Evolutionary conservation across 306 rosid genomes (phyloP).

Genomic region (Rosa multiflora): DNA sequence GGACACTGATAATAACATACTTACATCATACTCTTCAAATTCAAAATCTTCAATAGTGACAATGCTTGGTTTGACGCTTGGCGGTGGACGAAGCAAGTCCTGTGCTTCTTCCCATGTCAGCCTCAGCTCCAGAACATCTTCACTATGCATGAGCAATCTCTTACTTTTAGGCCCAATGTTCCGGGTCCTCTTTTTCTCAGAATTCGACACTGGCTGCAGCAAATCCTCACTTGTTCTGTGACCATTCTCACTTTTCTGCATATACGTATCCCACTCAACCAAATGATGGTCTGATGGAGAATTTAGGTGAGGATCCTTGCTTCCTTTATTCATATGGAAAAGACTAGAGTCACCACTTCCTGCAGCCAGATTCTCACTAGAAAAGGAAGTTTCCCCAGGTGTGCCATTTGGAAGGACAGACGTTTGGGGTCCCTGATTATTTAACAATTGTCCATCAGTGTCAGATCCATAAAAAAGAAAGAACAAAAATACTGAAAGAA

Average conservation of each 20-base stretch:
- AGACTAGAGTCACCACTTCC: constrained; percentile 51
- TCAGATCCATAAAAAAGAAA: constrained; percentile 22
- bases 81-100: constrained; percentile 95
- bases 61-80: constrained; percentile 72
- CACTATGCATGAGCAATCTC: constrained; percentile 79
- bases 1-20: constrained; percentile 28
- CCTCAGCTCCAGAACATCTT: constrained; percentile 80
- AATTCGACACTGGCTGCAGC: constrained; percentile 40
- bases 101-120: constrained; percentile 99
- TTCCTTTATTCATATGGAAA: constrained; percentile 48
- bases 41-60: constrained; percentile 84
- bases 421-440: constrained; percentile 61
- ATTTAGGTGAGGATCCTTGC: constrained; percentile 41
- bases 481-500: constrained; percentile 13
- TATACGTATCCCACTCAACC: constrained; percentile 43
- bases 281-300: constrained; percentile 41
- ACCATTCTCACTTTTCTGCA: constrained; percentile 54
- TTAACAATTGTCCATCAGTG: constrained; percentile 19
- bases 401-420: constrained; percentile 54
- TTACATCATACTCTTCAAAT: constrained; percentile 94
- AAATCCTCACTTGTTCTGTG: constrained; percentile 44
- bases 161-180: constrained; percentile 88
- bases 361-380: constrained; percentile 57
- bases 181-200: constrained; percentile 82
- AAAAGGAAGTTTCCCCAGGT: constrained; percentile 48